A percentile compares a stretch with the other conserved stretches of the same genome.
phyloP scores from a whole-genome alignment of 371 early-diverging fungal genomes.

The Lichtheimia ramosa region DNA sequence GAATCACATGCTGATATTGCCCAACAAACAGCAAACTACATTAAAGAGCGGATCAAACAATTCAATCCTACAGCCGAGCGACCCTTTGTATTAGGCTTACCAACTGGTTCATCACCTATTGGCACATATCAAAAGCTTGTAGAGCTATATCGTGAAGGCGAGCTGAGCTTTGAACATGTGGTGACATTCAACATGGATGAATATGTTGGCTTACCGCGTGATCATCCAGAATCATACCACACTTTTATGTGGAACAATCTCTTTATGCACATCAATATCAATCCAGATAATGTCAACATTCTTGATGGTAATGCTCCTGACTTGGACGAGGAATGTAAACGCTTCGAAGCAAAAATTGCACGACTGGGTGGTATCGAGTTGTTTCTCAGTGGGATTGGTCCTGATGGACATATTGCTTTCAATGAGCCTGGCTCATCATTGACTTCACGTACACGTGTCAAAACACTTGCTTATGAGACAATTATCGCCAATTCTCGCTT shows the following conservation, averaged over 20 bases:
- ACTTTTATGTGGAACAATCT: conserved; percentile 62
- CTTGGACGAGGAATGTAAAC: conserved; percentile 59
- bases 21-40: conserved; percentile 15
- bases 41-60: conserved; percentile 55
- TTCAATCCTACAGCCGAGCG: conserved; percentile 72
- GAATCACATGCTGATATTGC: too few relatives aligned
- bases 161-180: conserved; percentile 60
- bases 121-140: conserved; percentile 52
- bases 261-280: conserved; percentile 61
- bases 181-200: conserved; percentile 61
- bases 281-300: conserved; percentile 56
- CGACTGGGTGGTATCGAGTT: conserved; percentile 63
- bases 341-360: conserved; percentile 58
- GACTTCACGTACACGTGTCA: conserved; percentile 67
- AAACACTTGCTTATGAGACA: conserved; percentile 73
- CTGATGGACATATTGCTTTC: conserved; percentile 74
- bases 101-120: conserved; percentile 60
- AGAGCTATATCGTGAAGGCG: conserved; percentile 49
- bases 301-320: conserved; percentile 65
- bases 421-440: conserved; percentile 74
- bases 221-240: conserved; percentile 66
- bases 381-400: conserved; percentile 62
- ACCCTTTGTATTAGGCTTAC: conserved; percentile 85
- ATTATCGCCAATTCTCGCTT: conserved; percentile 72
- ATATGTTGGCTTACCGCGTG: conserved; percentile 55